Percentiles rank a stretch among this genome's conserved stretches.
phyloP scores from a whole-genome alignment of 2,329 filamentous ascomycete genomes.

The Berkeleyomyces basicola region DNA sequence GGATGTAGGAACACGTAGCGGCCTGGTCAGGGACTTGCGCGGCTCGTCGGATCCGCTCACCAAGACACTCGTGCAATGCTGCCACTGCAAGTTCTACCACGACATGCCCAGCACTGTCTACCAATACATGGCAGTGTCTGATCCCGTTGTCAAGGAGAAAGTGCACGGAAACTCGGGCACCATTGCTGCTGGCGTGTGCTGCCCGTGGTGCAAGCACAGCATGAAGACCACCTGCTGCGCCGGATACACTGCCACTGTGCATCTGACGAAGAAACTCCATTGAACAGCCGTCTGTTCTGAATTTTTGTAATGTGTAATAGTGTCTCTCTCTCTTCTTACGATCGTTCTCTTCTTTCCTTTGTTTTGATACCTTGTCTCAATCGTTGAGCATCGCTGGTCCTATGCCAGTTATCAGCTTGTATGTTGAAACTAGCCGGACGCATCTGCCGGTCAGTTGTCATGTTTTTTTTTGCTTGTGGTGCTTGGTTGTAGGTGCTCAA shows the following conservation, averaged over 20 bases:
- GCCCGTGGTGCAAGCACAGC: conserved; percentile 55
- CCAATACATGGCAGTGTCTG: conserved; percentile 45
- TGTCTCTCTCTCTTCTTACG: neutral
- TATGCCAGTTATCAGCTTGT: neutral
- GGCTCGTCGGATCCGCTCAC: conserved; percentile 27
- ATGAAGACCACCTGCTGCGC: conserved; percentile 55
- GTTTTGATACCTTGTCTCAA: neutral
- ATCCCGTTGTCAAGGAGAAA: conserved; percentile 35
- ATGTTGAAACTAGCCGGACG: neutral
- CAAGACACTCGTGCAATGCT: conserved; percentile 51
- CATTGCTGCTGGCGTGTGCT: conserved; percentile 45
- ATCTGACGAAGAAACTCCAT: conserved; percentile 47
- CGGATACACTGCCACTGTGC: conserved; percentile 49
- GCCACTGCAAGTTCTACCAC: conserved; percentile 45
- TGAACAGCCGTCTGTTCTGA: conserved; percentile 14
- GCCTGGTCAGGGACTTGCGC: conserved; percentile 1
- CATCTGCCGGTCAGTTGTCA: neutral
- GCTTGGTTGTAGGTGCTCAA: neutral
- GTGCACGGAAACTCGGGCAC: conserved; percentile 36
- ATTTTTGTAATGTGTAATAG: neutral
- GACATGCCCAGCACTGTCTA: conserved; percentile 49
- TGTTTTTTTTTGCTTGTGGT: neutral
- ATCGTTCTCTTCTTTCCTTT: neutral
- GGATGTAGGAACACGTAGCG: neutral
- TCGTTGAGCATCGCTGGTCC: neutral